These are phyloP conservation scores for Thyridium curvatum DNA, from an alignment of 2,329 filamentous ascomycete genomes.

Conservation along the genomic window DNA sequence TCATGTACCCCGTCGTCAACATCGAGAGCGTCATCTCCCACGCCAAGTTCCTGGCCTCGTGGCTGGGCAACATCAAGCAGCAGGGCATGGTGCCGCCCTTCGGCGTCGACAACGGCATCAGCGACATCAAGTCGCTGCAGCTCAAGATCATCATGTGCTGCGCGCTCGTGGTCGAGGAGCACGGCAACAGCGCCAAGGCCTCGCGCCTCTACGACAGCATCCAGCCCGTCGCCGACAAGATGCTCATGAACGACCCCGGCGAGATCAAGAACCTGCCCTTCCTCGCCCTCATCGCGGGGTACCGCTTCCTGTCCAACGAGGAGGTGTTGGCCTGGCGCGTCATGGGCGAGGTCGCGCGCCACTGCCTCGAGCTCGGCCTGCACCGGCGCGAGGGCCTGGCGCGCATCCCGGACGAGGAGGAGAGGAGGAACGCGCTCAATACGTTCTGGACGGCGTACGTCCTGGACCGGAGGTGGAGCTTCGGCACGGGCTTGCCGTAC, in stretches of 20 bases:
- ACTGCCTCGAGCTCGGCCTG: conserved; percentile 78
- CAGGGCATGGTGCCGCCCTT: conserved; percentile 20
- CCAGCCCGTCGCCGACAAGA: conserved; percentile 62
- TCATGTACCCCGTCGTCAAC: conserved; percentile 85
- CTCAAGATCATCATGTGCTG: conserved; percentile 81
- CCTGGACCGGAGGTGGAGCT: conserved; percentile 7
- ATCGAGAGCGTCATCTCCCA: conserved; percentile 67
- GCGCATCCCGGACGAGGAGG: conserved; percentile 61
- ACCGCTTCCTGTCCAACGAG: conserved; percentile 80
- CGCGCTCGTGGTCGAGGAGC: conserved; percentile 69
- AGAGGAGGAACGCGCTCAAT: conserved; percentile 60
- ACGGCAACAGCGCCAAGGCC: conserved; percentile 71
- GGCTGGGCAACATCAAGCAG: conserved; percentile 53
- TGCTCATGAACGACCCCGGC: conserved; percentile 48
- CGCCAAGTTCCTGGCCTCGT: conserved; percentile 62
- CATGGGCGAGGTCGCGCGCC: conserved; percentile 73
- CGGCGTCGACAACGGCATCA: conserved; percentile 29
- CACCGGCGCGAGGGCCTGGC: conserved; percentile 70
- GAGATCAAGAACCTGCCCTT: conserved; percentile 42
- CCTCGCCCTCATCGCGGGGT: conserved; percentile 50
- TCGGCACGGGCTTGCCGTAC: conserved; percentile 9
- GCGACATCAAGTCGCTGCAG: conserved; percentile 53
- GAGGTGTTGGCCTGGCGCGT: conserved; percentile 82
- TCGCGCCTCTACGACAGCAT: conserved; percentile 70
- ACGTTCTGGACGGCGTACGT: conserved; percentile 27